Evolutionary conservation across 306 rosid species (phyloP).

Genomic region (Quercus aquifolioides): DNA sequence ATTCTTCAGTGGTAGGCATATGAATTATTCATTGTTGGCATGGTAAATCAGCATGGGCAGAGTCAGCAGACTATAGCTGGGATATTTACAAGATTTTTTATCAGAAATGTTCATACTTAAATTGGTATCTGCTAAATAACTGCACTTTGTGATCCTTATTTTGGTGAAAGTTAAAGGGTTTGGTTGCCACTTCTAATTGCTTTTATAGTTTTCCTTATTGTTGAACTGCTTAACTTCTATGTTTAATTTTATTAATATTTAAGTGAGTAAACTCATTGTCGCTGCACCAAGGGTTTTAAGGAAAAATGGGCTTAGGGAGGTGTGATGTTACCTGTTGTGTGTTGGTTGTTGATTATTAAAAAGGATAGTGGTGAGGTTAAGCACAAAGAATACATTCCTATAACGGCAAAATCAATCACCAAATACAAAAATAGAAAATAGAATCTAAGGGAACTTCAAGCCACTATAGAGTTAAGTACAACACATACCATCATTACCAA

Average conservation of each 20-base stretch:
- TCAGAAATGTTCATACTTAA: neutral
- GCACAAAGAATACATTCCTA: neutral
- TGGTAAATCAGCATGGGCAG: neutral
- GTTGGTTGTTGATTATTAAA: neutral
- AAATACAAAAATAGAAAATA: neutral
- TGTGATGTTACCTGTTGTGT: neutral
- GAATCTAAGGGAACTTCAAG: neutral
- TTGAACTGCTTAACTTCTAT: neutral
- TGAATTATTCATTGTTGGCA: neutral
- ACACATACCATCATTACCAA: conserved; percentile 69
- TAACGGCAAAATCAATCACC: neutral
- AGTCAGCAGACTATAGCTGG: neutral
- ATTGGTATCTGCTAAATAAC: neutral
- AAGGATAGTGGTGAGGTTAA: no score
- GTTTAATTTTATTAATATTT: neutral
- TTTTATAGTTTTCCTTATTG: neutral
- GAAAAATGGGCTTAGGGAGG: conserved; percentile 11
- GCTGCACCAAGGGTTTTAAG: neutral
- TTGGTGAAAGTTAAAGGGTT: neutral
- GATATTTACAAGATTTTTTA: neutral
- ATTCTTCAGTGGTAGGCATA: neutral
- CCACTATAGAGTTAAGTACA: neutral
- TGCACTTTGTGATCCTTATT: neutral
- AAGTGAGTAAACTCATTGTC: neutral
- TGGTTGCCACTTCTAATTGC: neutral